Evolutionary conservation across 768 basidiomycete genomes (phyloP), one percentile per base, ranked within the genome.

Genomic region (Suillus tomentosus): DNA sequence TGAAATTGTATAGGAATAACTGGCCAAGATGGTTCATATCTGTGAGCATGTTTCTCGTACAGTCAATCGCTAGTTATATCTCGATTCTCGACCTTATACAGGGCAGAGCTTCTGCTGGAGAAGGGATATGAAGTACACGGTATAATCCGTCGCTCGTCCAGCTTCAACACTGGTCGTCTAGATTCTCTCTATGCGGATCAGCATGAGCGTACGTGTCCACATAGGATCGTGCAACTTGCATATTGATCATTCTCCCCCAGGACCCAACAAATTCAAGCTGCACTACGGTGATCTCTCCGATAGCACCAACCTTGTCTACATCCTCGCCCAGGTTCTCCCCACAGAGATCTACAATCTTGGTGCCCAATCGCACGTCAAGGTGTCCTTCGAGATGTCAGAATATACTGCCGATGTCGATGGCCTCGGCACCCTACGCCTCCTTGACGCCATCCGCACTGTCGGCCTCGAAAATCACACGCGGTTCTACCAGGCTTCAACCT

Each of bases 321-420:
- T 98, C 80, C 90, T 99, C 75, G 91, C 96, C 3, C 89, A 94
- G 71, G 95, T 97, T 62, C 92, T 92, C 76, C 96, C 96, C 2
- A 90, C 94, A 24, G 96, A 99, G 79, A 90, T 99, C 65, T 99
- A 97, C 86, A 99, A 98, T 78, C 89, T 99, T 60, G 96, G 95
- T 53, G 96, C 96, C 17, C 96, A 99, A 77, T 95, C 93, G 50
- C 96, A 99, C 80, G 96, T 99, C 82, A 99, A 99, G 78, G 96
- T 99, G 68, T 97, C 95, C 34, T 99, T 99, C 77, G 96, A 98
- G 78, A 96, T 99, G 94, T 94, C 96, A 31, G 96, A 99, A 79
- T 99, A 99, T 80, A 99, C 96, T 0, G 95, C 93, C 59, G 96
- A 99, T 72, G 96, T 99, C 57, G 96, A 99, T 70, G 96, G 90